A percentile compares a stretch with the other conserved stretches of the same genome.
These are phyloP conservation scores for Eutrema yunnanense DNA, from an alignment of 345 rosid genomes.

Conservation along the genomic window DNA sequence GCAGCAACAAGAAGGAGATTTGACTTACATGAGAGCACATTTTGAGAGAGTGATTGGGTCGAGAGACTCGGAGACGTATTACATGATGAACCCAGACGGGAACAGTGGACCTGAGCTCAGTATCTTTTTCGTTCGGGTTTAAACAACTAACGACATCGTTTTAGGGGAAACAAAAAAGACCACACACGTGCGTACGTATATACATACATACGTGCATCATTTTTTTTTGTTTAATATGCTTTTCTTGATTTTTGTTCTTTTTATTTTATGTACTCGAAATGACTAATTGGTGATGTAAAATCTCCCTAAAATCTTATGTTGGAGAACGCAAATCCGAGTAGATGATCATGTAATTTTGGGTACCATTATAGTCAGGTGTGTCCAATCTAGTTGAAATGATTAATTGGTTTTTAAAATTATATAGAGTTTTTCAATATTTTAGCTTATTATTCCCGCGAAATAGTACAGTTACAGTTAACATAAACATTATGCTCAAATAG, in stretches of 20 bases:
- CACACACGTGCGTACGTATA: not conserved
- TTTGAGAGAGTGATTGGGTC: conserved; percentile 79
- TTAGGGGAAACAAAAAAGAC: not conserved
- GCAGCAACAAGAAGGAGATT: conserved; percentile 50
- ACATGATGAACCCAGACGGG: conserved; percentile 79
- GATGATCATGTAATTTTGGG: conserved; percentile 1
- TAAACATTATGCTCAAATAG: not conserved
- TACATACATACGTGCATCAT: not conserved
- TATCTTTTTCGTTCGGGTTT: conserved; percentile 34
- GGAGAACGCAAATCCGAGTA: not conserved
- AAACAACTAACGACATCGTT: not conserved
- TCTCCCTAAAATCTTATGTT: too few relatives aligned
- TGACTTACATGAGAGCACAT: conserved; percentile 72
- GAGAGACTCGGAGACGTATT: conserved; percentile 80
- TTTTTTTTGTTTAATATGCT: not conserved
- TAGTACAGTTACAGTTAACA: not conserved
- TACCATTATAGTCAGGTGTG: not conserved
- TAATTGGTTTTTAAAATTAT: not conserved
- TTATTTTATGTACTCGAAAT: not conserved
- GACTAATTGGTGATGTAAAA: conserved; percentile 11
- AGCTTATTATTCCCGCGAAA: not conserved
- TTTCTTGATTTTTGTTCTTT: not conserved
- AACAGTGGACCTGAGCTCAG: conserved; percentile 63
- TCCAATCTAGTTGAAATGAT: too few relatives aligned
- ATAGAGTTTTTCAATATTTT: not conserved